Percentiles rank a stretch among this genome's conserved stretches.
Conservation (phyloP, 108 stramenopile species). For the Fragilariopsis cylindrus region DNA sequence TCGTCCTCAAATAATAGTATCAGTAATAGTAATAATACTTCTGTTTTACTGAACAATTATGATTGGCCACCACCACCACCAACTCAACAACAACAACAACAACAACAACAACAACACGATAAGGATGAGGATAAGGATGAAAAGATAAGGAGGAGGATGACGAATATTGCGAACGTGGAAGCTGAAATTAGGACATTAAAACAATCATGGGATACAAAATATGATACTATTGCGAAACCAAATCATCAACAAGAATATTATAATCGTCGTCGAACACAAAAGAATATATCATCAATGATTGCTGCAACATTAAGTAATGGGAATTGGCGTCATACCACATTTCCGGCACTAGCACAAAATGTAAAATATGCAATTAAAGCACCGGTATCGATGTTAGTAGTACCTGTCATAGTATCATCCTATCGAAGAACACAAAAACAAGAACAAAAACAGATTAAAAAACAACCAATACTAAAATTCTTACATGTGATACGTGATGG, state of each 20-base stretch:
- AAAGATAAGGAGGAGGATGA: no score
- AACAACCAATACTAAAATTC: slow-evolving; percentile 48
- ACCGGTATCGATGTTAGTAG: slow-evolving; percentile 71
- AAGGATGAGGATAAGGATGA: no score
- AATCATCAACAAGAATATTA: background rate
- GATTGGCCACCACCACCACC: background rate
- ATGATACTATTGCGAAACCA: background rate
- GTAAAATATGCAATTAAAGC: slow-evolving; percentile 72
- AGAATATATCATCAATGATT: no score
- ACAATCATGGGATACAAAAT: background rate
- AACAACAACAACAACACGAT: no score
- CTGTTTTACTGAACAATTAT: background rate
- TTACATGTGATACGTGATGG: slow-evolving; percentile 86
- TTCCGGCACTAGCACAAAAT: background rate
- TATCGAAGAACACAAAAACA: background rate
- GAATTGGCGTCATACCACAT: background rate
- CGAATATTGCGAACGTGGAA: background rate
- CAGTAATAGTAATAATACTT: no score
- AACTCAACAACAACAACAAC: no score
- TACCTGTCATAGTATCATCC: slow-evolving; percentile 43
- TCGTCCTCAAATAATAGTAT: no score
- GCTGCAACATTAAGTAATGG: background rate
- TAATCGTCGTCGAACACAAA: background rate
- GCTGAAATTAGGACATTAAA: background rate
- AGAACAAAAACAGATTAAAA: background rate